Conservation (phyloP, 2,329 filamentous ascomycete genomes). For the Pseudogymnoascus sp. region DNA sequence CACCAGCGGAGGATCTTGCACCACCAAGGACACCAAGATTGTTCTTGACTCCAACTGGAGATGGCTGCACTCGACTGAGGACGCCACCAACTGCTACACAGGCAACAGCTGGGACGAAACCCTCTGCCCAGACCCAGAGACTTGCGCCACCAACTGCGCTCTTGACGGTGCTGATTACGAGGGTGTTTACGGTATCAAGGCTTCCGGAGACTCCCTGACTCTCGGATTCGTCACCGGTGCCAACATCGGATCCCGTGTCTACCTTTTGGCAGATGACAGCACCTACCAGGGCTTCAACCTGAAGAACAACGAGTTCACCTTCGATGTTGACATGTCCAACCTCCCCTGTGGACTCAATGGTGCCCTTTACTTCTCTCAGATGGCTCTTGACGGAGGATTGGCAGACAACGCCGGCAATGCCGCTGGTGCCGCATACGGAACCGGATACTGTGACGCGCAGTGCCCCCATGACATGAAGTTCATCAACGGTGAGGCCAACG, state of each 20-base stretch:
- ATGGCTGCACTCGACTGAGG: constrained; percentile 40
- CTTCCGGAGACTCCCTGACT: constrained; percentile 41
- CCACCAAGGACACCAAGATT: constrained; percentile 37
- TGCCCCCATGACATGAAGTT: constrained; percentile 43
- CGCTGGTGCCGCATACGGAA: constrained; percentile 50
- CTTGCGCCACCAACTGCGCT: constrained; percentile 41
- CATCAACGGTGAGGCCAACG: constrained; percentile 44
- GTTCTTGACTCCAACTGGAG: constrained; percentile 48
- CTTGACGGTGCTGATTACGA: constrained; percentile 44
- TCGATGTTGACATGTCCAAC: constrained; percentile 60
- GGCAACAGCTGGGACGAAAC: constrained; percentile 34
- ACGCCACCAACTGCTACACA: constrained; percentile 28
- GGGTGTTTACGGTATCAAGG: constrained; percentile 43
- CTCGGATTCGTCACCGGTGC: constrained; percentile 47
- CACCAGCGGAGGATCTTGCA: constrained; percentile 37
- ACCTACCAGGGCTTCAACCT: constrained; percentile 58
- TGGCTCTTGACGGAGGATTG: constrained; percentile 52
- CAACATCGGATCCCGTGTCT: constrained; percentile 47
- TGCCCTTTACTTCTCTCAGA: constrained; percentile 56
- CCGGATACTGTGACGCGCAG: constrained; percentile 54
- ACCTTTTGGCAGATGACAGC: constrained; percentile 51
- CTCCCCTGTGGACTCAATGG: constrained; percentile 62
- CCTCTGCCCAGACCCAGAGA: constrained; percentile 34
- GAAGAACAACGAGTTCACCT: constrained; percentile 59
- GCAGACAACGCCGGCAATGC: constrained; percentile 41